Conservation (phyloP, 176 grass and related monocot genomes). For the Chrysopogon serrulatus region DNA sequence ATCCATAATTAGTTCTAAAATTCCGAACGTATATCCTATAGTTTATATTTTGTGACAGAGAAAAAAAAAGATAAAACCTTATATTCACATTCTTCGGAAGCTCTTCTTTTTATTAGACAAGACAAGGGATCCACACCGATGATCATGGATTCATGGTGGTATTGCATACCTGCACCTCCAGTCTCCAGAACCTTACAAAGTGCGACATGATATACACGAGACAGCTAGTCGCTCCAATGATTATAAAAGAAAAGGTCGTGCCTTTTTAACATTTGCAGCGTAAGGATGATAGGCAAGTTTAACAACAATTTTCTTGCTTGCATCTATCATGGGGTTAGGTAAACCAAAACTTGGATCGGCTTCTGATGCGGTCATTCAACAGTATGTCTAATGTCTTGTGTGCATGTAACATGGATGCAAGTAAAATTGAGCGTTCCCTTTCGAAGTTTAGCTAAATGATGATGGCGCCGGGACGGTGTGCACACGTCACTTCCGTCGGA, state of each 20-base stretch:
- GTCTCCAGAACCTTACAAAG: not conserved
- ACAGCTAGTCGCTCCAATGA: not conserved
- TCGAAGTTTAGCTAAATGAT: not conserved
- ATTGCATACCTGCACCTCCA: too few species aligned
- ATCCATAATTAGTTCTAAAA: not conserved
- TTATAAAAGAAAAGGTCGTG: not conserved
- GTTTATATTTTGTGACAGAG: not conserved
- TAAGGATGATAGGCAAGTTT: slow-evolving; percentile 15
- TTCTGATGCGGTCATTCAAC: not conserved
- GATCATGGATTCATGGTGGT: too few species aligned
- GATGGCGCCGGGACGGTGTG: not conserved
- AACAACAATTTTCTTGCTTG: slow-evolving; percentile 4
- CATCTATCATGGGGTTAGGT: slow-evolving; percentile 7
- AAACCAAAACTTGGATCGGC: not conserved
- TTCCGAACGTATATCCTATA: not conserved
- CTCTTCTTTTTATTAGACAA: not conserved
- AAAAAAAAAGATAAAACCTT: not conserved
- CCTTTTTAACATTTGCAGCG: not conserved
- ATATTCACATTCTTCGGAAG: not conserved
- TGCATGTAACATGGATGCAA: not conserved
- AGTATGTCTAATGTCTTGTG: not conserved
- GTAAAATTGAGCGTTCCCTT: not conserved
- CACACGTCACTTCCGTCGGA: not conserved
- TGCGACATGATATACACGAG: not conserved
- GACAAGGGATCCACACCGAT: not conserved